These are phyloP conservation scores for Polytrichum formosum DNA, from an alignment of 225 moss, liverwort and hornwort species.

Conservation along the genomic window DNA sequence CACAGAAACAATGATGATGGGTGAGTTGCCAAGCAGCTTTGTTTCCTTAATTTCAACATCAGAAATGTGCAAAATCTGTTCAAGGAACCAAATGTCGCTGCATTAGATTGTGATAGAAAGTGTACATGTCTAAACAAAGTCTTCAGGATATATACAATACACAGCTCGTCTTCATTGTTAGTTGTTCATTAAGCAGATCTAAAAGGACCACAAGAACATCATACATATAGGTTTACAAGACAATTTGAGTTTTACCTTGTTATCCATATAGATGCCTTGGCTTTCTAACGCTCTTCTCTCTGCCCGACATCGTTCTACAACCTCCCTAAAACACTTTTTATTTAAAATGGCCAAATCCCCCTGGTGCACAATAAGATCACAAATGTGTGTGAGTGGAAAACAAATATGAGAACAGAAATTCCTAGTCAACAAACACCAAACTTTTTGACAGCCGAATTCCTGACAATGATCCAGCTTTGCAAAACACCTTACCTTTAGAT, in stretches of 20 bases:
- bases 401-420: neutral
- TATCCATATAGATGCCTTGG: conserved; percentile 89
- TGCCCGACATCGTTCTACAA: conserved; percentile 86
- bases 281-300: conserved; percentile 92
- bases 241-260: conserved; percentile 53
- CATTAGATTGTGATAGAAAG: neutral
- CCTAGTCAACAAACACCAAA: neutral
- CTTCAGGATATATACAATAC: neutral
- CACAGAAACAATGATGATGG: conserved; percentile 87
- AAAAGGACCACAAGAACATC: neutral
- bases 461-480: neutral
- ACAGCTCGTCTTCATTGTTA: neutral
- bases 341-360: conserved; percentile 74
- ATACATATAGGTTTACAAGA: neutral
- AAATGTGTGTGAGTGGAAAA: neutral
- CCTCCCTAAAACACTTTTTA: conserved; percentile 90
- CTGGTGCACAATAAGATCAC: conserved; percentile 24
- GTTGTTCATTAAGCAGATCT: neutral
- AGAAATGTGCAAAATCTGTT: conserved; percentile 93
- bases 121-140: neutral
- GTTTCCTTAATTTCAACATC: conserved; percentile 97
- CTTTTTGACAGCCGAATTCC: neutral
- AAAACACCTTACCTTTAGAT: conserved; percentile 64
- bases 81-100: neutral
- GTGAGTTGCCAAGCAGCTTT: conserved; percentile 88